A percentile compares a stretch with the other conserved stretches of the same genome.
phyloP scores from a whole-genome alignment of 495 filamentous ascomycete genomes.

The Bacidia gigantensis region DNA sequence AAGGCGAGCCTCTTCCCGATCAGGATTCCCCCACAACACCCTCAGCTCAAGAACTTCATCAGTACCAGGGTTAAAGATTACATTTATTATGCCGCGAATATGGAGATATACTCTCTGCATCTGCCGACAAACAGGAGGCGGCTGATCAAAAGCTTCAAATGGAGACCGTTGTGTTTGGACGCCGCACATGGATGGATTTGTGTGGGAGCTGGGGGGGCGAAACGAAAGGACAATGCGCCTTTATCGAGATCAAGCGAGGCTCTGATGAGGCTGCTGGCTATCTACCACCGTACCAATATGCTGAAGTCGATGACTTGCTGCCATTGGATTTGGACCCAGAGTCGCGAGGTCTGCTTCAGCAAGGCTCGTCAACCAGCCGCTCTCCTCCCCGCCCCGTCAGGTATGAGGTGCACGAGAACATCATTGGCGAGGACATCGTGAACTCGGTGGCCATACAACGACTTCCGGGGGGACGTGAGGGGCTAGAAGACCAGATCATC shows the following conservation, averaged over 20 bases:
- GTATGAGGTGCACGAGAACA: slow-evolving; percentile 38
- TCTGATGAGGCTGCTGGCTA: slow-evolving; percentile 9
- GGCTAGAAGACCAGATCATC: slow-evolving; percentile 43
- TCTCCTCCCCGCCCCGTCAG: slow-evolving; percentile 14
- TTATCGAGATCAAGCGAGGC: slow-evolving; percentile 34
- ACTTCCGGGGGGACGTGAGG: slow-evolving; percentile 34
- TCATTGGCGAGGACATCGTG: slow-evolving; percentile 46
- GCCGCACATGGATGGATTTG: slow-evolving; percentile 78
- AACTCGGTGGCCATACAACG: slow-evolving; percentile 61
- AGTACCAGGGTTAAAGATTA: slow-evolving; percentile 60
- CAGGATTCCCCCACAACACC: slow-evolving; percentile 59
- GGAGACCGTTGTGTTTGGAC: slow-evolving; percentile 71
- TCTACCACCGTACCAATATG: slow-evolving; percentile 18
- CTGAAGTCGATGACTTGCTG: slow-evolving; percentile 48
- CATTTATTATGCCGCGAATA: slow-evolving; percentile 69
- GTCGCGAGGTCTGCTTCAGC: slow-evolving; percentile 8
- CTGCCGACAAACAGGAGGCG: slow-evolving; percentile 57
- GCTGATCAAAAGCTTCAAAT: slow-evolving; percentile 63
- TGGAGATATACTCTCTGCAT: slow-evolving; percentile 61
- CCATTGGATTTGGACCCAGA: slow-evolving; percentile 40
- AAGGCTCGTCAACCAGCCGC: slow-evolving; percentile 2
- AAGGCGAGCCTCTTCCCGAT: slow-evolving; percentile 65
- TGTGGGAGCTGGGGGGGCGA: slow-evolving; percentile 48
- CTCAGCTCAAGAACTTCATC: slow-evolving; percentile 83
- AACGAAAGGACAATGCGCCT: slow-evolving; percentile 69